A percentile compares a stretch with the other conserved stretches of the same genome.
Evolutionary conservation across 176 grass and related monocot species (phyloP).

Genomic region (Oryza glumipatula): DNA sequence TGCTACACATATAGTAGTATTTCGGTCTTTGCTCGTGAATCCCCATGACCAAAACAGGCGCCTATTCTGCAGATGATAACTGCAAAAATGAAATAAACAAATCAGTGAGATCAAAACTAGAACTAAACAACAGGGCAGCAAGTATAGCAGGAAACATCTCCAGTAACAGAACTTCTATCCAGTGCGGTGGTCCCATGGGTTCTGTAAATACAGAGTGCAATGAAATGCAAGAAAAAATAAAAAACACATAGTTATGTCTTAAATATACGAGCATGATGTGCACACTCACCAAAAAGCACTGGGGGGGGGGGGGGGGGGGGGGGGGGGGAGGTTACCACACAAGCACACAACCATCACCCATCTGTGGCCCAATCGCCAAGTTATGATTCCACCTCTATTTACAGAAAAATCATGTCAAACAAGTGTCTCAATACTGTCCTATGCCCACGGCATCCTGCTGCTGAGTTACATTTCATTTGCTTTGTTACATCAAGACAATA

Average conservation of each 20-base stretch:
- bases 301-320: neutral
- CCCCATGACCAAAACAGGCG: neutral
- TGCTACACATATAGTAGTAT: neutral
- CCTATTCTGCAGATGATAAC: neutral
- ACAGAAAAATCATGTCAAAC: neutral
- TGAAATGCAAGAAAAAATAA: neutral
- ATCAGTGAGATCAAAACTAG: neutral
- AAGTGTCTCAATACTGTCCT: neutral
- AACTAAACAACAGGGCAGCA: neutral
- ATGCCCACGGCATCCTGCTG: neutral
- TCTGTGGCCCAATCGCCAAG: neutral
- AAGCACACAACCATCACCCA: neutral
- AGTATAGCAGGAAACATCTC: neutral
- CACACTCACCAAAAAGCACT: neutral
- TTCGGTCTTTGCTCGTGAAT: neutral
- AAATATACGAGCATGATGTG: neutral
- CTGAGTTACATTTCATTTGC: neutral
- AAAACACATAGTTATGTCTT: neutral
- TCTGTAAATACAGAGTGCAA: neutral
- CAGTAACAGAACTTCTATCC: neutral
- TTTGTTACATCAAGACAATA: constrained; percentile 18
- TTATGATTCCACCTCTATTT: neutral
- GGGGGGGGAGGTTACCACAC: neutral
- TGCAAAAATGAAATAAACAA: neutral
- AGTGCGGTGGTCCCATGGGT: neutral